These are phyloP conservation scores for Tricladium varicosporioides DNA, from an alignment of 2,329 filamentous ascomycete species.

Conservation along the genomic window DNA sequence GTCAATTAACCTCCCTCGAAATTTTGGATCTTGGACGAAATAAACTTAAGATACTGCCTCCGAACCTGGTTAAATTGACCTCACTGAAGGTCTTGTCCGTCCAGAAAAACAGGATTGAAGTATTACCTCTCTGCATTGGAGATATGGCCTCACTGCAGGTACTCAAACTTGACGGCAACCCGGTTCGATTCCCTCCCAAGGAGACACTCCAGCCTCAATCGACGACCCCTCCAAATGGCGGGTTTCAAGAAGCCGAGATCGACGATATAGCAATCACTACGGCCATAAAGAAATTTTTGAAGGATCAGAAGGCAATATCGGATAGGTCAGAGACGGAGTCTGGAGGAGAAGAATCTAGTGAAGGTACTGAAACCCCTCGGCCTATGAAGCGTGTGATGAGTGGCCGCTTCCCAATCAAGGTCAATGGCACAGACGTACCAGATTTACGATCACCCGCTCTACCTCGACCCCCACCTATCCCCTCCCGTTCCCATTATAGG, in stretches of 20 bases:
- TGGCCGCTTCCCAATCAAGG: slow-evolving; percentile 66
- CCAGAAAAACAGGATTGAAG: slow-evolving; percentile 81
- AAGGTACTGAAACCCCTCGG: slow-evolving; percentile 77
- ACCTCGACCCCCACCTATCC: slow-evolving; percentile 71
- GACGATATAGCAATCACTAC: slow-evolving; percentile 58
- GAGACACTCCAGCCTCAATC: slow-evolving; percentile 62
- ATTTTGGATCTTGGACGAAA: slow-evolving; percentile 92
- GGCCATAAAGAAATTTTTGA: slow-evolving; percentile 61
- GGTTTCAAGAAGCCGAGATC: slow-evolving; percentile 56
- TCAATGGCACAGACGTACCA: slow-evolving; percentile 69
- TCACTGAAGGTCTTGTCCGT: slow-evolving; percentile 88
- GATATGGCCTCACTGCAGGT: slow-evolving; percentile 89
- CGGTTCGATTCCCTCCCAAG: slow-evolving; percentile 74
- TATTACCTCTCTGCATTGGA: slow-evolving; percentile 78
- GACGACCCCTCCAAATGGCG: slow-evolving; percentile 54
- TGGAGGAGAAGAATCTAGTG: slow-evolving; percentile 62
- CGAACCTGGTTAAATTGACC: slow-evolving; percentile 74
- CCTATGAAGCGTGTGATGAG: slow-evolving; percentile 61
- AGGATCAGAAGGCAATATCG: slow-evolving; percentile 42
- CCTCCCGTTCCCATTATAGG: slow-evolving; percentile 77
- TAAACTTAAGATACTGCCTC: slow-evolving; percentile 73
- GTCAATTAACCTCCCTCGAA: slow-evolving; percentile 81
- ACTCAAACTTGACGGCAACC: slow-evolving; percentile 86
- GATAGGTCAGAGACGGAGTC: slow-evolving; percentile 55
- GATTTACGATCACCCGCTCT: slow-evolving; percentile 67